These are phyloP conservation scores for Cucurbita maxima DNA, from an alignment of 306 rosid genomes.

Conservation along the genomic window DNA sequence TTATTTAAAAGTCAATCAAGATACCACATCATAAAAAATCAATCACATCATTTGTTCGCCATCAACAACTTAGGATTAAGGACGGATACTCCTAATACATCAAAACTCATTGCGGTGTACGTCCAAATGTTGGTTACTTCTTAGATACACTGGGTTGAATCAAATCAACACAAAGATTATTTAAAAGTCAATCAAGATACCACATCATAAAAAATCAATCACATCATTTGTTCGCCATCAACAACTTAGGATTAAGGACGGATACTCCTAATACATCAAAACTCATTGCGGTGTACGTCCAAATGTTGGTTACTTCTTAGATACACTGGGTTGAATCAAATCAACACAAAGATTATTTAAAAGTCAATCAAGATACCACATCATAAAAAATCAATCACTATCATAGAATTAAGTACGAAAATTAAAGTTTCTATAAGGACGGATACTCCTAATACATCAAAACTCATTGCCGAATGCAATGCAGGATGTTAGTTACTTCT, in stretches of 20 bases:
- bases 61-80: not conserved
- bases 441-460: too few relatives aligned
- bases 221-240: not conserved
- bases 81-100: too few relatives aligned
- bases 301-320: not conserved
- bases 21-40: not conserved
- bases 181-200: not conserved
- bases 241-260: too few relatives aligned
- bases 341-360: not conserved
- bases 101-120: too few relatives aligned
- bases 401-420: too few relatives aligned
- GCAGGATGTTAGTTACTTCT: not conserved
- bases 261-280: too few relatives aligned
- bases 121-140: not conserved
- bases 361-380: not conserved
- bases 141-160: not conserved
- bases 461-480: too few relatives aligned
- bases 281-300: not conserved
- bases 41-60: not conserved
- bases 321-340: not conserved
- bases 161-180: not conserved
- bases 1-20: not conserved
- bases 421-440: too few relatives aligned
- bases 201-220: not conserved
- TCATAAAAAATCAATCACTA: not conserved